Conservation (phyloP, 257 asterid genomes). For the Sherardia arvensis region DNA sequence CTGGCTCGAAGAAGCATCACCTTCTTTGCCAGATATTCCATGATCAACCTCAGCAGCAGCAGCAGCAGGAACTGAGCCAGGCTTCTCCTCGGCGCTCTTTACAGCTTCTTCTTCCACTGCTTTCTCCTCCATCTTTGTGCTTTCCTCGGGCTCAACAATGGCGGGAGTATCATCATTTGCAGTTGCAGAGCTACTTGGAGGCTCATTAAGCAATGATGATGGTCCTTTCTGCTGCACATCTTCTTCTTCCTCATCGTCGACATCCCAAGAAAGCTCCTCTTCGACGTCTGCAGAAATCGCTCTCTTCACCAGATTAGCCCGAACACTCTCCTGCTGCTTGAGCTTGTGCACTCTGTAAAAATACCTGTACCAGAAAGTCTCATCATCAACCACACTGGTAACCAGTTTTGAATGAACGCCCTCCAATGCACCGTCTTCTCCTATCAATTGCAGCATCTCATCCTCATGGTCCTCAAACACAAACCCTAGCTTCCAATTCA, state of each 20-base stretch:
- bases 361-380: conserved; percentile 71
- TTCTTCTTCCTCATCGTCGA: conserved; percentile 63
- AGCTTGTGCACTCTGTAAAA: conserved; percentile 73
- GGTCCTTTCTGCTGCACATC: conserved; percentile 18
- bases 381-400: conserved; percentile 48
- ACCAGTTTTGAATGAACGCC: conserved; percentile 36
- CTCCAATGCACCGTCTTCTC: conserved; percentile 47
- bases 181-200: conserved; percentile 8
- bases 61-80: conserved; percentile 10
- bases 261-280: conserved; percentile 84
- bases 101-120: conserved; percentile 19
- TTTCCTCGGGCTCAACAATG: conserved; percentile 20
- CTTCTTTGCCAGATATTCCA: conserved; percentile 13
- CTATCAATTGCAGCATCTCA: conserved; percentile 48
- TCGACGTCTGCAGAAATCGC: conserved; percentile 63
- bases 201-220: conserved; percentile 15
- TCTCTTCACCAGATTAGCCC: conserved; percentile 70
- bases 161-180: conserved; percentile 11
- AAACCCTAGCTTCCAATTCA: conserved; percentile 51
- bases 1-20: too few species aligned
- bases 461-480: conserved; percentile 30
- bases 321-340: conserved; percentile 63
- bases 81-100: conserved; percentile 14
- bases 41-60: conserved; percentile 13
- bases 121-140: conserved; percentile 14